Percentiles rank a stretch among this genome's conserved stretches.
Evolutionary conservation across 345 rosid species (phyloP).

Genomic region (Eucalyptus caleyi): DNA sequence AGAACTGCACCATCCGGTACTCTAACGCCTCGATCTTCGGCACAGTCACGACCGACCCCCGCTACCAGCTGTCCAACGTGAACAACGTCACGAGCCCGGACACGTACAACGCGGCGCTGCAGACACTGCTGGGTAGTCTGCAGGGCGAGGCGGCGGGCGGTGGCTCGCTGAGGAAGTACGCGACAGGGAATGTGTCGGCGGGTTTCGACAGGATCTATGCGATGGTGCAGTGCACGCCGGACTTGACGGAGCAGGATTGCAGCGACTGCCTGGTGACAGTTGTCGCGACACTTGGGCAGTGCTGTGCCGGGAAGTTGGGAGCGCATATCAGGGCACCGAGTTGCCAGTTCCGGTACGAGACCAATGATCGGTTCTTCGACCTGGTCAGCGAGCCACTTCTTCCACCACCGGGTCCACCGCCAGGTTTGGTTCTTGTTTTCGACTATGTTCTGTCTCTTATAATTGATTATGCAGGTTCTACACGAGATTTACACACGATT

Average conservation of each 20-base stretch:
- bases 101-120: not conserved
- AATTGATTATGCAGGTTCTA: too few relatives aligned
- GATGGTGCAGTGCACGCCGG: slow-evolving; percentile 28
- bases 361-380: not conserved
- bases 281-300: rapidly evolving
- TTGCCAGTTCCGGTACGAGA: not conserved
- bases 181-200: slow-evolving; percentile 3
- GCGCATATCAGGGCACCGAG: not conserved
- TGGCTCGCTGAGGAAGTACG: slow-evolving; percentile 18
- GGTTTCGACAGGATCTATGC: slow-evolving; percentile 4
- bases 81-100: not conserved
- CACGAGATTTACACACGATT: too few relatives aligned
- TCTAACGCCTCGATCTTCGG: not conserved
- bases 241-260: not conserved
- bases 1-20: not conserved
- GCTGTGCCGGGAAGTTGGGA: not conserved
- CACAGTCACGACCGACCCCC: not conserved
- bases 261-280: not conserved
- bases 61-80: rapidly evolving
- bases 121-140: rapidly evolving
- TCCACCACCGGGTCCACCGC: too few relatives aligned
- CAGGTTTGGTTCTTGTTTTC: too few relatives aligned
- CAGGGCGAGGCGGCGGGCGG: not conserved
- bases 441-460: too few relatives aligned
- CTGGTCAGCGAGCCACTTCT: not conserved